Evolutionary conservation across 2,329 filamentous ascomycete genomes (phyloP).

Genomic region (Colletotrichum coccodes): DNA sequence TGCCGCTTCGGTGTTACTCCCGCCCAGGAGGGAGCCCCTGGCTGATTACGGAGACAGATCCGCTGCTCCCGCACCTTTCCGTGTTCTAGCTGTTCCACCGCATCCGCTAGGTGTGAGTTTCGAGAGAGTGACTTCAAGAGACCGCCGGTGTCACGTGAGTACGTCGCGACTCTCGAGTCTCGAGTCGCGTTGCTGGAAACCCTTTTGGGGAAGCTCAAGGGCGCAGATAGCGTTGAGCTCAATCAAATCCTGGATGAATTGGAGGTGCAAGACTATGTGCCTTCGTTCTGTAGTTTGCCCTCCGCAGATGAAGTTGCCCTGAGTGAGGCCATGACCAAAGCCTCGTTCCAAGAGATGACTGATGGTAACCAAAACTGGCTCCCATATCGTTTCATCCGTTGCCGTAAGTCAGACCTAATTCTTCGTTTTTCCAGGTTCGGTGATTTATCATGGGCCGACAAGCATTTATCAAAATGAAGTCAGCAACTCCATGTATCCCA

Average conservation of each 20-base stretch:
- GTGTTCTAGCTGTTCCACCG: conserved; percentile 31
- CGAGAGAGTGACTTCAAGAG: conserved; percentile 33
- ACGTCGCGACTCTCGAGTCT: conserved; percentile 40
- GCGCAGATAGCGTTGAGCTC: conserved; percentile 41
- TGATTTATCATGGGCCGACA: conserved; percentile 35
- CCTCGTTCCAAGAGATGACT: conserved; percentile 23
- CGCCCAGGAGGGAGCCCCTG: not conserved
- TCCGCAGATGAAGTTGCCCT: conserved; percentile 5
- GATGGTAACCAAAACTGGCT: not conserved
- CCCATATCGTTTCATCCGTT: not conserved
- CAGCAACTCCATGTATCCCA: not conserved
- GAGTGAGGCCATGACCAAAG: conserved; percentile 23
- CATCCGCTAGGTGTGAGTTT: conserved; percentile 31
- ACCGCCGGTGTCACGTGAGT: conserved; percentile 36
- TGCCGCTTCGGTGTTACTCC: not conserved
- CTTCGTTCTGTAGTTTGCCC: conserved; percentile 10
- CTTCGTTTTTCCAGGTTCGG: conserved; percentile 5
- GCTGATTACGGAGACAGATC: conserved; percentile 23
- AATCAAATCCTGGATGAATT: conserved; percentile 44
- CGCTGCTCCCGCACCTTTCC: conserved; percentile 34
- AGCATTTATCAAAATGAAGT: conserved; percentile 38
- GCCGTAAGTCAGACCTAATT: not conserved
- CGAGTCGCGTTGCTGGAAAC: conserved; percentile 39
- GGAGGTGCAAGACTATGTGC: conserved; percentile 41
- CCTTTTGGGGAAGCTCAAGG: conserved; percentile 40